Conservation (phyloP, 2,329 filamentous ascomycete genomes). For the Trichoderma simmonsii region DNA sequence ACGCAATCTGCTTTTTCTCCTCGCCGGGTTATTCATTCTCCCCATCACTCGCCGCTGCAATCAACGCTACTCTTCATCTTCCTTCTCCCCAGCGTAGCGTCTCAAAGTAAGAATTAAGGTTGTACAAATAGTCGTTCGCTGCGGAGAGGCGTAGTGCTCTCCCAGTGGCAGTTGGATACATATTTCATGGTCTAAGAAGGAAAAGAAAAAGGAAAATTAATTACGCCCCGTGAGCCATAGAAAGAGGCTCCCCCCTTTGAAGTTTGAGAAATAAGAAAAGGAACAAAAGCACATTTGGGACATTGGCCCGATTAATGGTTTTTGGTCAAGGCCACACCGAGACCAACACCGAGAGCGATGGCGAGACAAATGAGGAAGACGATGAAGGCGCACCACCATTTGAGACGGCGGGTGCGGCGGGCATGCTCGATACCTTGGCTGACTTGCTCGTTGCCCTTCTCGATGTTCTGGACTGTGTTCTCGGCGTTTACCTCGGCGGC, state of each 20-base stretch:
- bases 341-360: slow-evolving; percentile 52
- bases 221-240: slow-evolving; percentile 12
- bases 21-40: neutral
- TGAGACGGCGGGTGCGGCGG: slow-evolving; percentile 66
- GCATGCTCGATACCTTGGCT: slow-evolving; percentile 65
- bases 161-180: slow-evolving; percentile 12
- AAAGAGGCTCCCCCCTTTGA: neutral
- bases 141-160: neutral
- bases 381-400: slow-evolving; percentile 75
- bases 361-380: slow-evolving; percentile 55
- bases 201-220: neutral
- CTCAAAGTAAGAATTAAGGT: slow-evolving; percentile 17
- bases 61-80: neutral
- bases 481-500: slow-evolving; percentile 63
- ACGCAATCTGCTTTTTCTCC: neutral
- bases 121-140: slow-evolving; percentile 17
- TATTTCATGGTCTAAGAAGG: slow-evolving; percentile 13
- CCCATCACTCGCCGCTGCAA: neutral
- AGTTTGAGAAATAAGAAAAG: neutral
- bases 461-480: slow-evolving; percentile 63
- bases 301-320: neutral
- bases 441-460: slow-evolving; percentile 68
- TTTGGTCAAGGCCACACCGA: slow-evolving; percentile 45
- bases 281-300: neutral
- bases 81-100: neutral